Evolutionary conservation across 1,284 basidiomycete species (phyloP), one percentile per base, ranked within the genome.

Genomic region (Cystobasidiaceae sp.): DNA sequence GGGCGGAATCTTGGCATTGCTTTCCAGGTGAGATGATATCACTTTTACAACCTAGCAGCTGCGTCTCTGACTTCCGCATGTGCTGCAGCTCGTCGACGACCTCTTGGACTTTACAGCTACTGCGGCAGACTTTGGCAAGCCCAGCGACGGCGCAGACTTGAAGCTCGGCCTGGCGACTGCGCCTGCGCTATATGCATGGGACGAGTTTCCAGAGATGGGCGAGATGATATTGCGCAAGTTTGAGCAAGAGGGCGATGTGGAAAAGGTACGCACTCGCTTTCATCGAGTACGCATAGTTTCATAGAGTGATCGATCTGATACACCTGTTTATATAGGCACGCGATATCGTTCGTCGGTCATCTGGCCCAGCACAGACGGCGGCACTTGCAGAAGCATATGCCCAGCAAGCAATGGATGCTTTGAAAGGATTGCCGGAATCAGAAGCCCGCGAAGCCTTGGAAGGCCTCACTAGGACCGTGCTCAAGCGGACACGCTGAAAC

Each of bases 181-280:
- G 0, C 94, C 94, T 0, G 88, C 88, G 1, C 79, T 99, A n/a
- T 97, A 89, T 74, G 94, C 96, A 15, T 92, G 90, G 81, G 90
- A 96, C 77, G 87, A 96, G 75, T 82, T 89, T 75, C 85, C 89
- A 5, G 85, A 86, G 68, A 81, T 96, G 75, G 86, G 86, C 2
- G 86, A 88, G 0, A 79, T 97, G 68, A 93, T 98, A 62, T 80
- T 82, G 52, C 85, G 96, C 60, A 88, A 90, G 78, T 96, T 97
- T 76, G 80, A 83, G 44, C 79, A 83, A 17, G 81, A 84, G 28
- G 94, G 92, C 9, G 94, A 98, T 74, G 87, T 93, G 30, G 88
- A 93, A 71, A 78, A 83, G 71, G 90, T 89, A n/a, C n/a, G n/a
- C n/a, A n/a, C n/a, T n/a, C n/a, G n/a, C n/a, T n/a, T n/a, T n/a